Conservation (phyloP, 176 grass and related monocot species). For the Juncus effusus region DNA sequence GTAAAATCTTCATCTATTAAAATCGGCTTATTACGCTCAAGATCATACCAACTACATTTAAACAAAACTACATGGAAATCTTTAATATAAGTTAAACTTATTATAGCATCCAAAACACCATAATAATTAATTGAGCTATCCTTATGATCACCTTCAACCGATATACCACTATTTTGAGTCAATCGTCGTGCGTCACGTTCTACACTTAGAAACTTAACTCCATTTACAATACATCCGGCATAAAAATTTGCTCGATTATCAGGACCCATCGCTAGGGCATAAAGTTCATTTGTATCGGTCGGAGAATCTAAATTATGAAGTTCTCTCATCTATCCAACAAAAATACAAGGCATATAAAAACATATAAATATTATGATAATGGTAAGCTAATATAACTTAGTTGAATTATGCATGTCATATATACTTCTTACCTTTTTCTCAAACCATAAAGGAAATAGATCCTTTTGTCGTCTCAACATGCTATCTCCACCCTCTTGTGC, state of each 20-base stretch:
- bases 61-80: no score
- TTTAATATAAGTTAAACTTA: constrained; percentile 6
- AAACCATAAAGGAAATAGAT: no score
- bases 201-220: not conserved
- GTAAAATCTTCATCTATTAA: not conserved
- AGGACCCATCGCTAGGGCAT: not conserved
- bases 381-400: no score
- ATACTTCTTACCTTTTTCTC: no score
- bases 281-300: no score
- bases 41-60: not conserved
- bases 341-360: no score
- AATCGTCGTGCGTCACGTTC: not conserved
- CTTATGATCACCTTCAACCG: not conserved
- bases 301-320: no score
- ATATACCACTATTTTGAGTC: constrained; percentile 10
- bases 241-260: not conserved
- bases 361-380: no score
- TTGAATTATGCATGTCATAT: no score
- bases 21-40: constrained; percentile 2
- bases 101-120: not conserved
- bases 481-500: no score
- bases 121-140: constrained; percentile 6
- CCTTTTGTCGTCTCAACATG: no score
- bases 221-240: not conserved
- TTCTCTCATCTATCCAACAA: no score